Conservation (phyloP, 129 eudicot genomes). For the Apium graveolens region DNA sequence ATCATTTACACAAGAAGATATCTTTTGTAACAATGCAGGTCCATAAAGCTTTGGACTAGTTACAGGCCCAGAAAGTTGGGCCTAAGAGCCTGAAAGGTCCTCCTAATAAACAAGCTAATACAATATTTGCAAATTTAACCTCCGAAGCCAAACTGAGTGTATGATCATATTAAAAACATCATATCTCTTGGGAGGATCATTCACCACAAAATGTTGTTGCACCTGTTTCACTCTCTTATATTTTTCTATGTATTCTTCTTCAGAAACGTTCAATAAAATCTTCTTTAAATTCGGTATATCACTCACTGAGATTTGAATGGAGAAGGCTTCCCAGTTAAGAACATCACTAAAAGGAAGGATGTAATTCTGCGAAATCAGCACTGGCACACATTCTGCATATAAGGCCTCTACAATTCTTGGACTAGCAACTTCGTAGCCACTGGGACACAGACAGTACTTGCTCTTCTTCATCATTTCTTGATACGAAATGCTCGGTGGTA, state of each 20-base stretch:
- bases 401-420: slow-evolving; percentile 73
- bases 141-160: slow-evolving; percentile 75
- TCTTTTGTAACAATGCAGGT: too few species aligned
- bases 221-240: slow-evolving; percentile 49
- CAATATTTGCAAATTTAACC: slow-evolving; percentile 53
- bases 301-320: slow-evolving; percentile 43
- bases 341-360: slow-evolving; percentile 72
- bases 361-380: slow-evolving; percentile 55
- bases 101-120: slow-evolving; percentile 15
- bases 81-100: background rate
- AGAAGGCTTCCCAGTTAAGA: slow-evolving; percentile 65
- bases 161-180: slow-evolving; percentile 79
- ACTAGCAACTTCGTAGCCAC: slow-evolving; percentile 84
- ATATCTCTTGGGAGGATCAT: slow-evolving; percentile 65
- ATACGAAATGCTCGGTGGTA: slow-evolving; percentile 42
- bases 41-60: too few species aligned
- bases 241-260: slow-evolving; percentile 36
- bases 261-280: slow-evolving; percentile 37
- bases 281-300: slow-evolving; percentile 54
- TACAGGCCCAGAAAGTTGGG: background rate
- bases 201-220: slow-evolving; percentile 61
- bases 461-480: slow-evolving; percentile 61
- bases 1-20: too few species aligned
- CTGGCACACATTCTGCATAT: slow-evolving; percentile 74
- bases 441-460: slow-evolving; percentile 76